Conservation (phyloP, 2,329 filamentous ascomycete genomes). For the Phoma sp. region DNA sequence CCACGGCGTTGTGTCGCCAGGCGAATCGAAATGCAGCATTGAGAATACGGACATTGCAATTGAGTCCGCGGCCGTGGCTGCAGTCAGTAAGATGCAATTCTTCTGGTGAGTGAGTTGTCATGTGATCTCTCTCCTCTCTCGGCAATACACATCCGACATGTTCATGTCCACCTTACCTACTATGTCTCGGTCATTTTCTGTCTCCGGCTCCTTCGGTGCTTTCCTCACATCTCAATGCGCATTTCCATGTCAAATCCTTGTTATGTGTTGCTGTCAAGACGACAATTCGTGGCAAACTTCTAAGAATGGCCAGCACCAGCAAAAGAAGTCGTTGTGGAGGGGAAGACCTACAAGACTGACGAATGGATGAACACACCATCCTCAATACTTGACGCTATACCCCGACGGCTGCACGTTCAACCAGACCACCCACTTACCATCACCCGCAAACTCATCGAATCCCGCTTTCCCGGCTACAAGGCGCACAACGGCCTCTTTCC, state of each 20-base stretch:
- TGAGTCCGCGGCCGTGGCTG: constrained; percentile 23
- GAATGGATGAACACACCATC: constrained; percentile 84
- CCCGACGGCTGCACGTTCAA: constrained; percentile 85
- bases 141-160: background rate
- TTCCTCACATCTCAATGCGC: background rate
- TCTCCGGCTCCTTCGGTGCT: constrained; percentile 3
- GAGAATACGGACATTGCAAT: constrained; percentile 14
- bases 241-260: background rate
- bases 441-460: constrained; percentile 91
- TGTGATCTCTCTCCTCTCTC: constrained; percentile 37
- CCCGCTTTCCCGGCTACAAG: constrained; percentile 79
- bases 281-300: background rate
- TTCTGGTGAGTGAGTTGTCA: constrained; percentile 43
- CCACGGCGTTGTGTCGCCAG: constrained; percentile 34
- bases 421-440: constrained; percentile 89
- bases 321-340: constrained; percentile 64
- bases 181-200: constrained; percentile 10
- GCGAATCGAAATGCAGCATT: constrained; percentile 11
- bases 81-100: constrained; percentile 37
- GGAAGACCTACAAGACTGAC: constrained; percentile 71
- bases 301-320: constrained; percentile 20
- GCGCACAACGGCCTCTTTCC: constrained; percentile 82
- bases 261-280: background rate
- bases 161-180: constrained; percentile 2
- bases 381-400: constrained; percentile 76